A percentile compares a stretch with the other conserved stretches of the same genome.
Conservation (phyloP, 2,329 filamentous ascomycete genomes). For the Zymoseptoria brevis region DNA sequence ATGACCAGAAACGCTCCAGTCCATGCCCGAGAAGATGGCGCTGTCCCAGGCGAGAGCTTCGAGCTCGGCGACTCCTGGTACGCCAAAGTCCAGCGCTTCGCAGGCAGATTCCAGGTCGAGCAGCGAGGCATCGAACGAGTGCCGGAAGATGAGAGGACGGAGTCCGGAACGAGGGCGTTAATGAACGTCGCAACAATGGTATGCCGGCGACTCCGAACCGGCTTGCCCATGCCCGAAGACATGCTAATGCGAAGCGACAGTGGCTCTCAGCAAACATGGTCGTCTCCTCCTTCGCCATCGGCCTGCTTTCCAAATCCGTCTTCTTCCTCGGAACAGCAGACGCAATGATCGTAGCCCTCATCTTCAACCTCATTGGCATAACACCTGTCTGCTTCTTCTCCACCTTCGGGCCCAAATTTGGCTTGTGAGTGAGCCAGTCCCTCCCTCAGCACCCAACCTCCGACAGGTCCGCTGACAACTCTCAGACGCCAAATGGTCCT, state of each 20-base stretch:
- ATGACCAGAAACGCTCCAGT: not conserved
- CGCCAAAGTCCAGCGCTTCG: constrained; percentile 54
- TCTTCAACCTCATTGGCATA: constrained; percentile 68
- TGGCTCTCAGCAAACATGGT: constrained; percentile 76
- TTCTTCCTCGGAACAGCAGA: constrained; percentile 68
- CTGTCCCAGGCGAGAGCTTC: constrained; percentile 53
- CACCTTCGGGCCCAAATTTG: constrained; percentile 66
- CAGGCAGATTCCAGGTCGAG: constrained; percentile 60
- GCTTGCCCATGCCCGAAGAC: not conserved
- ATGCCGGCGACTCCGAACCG: constrained; percentile 2
- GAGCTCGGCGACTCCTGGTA: constrained; percentile 48
- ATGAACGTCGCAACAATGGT: constrained; percentile 66
- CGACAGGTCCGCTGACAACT: not conserved
- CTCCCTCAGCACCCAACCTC: not conserved
- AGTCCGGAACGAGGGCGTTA: constrained; percentile 46
- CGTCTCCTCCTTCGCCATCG: constrained; percentile 67
- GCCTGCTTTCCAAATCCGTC: constrained; percentile 59
- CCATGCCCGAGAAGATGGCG: constrained; percentile 34
- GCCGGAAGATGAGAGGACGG: constrained; percentile 59
- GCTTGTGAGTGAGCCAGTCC: constrained; percentile 37
- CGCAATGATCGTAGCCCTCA: constrained; percentile 61
- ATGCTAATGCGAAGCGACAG: constrained; percentile 32
- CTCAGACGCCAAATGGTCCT: constrained; percentile 65
- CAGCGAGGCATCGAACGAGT: constrained; percentile 70
- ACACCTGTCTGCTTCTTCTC: constrained; percentile 69